A percentile compares a stretch with the other conserved stretches of the same genome.
Evolutionary conservation across 345 rosid genomes (phyloP).

Genomic region (Linum tenue): DNA sequence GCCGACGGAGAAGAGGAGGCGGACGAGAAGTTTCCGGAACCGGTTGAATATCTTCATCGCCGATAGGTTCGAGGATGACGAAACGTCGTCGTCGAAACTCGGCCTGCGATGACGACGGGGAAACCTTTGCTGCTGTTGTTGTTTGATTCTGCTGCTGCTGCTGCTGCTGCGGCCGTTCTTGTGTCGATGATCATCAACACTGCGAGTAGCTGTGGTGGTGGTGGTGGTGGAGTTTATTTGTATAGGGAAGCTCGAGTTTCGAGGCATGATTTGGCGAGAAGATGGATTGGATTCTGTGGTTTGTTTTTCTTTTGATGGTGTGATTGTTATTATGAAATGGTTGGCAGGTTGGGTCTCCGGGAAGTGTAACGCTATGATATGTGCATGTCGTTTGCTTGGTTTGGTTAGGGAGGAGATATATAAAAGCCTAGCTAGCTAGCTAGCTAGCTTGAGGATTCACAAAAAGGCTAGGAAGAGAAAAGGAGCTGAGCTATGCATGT

Average conservation of each 20-base stretch:
- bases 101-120: no score
- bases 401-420: no score
- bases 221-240: conserved; percentile 21
- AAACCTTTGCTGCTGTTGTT: no score
- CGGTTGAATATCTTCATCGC: conserved; percentile 69
- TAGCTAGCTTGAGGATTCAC: neutral
- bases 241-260: conserved; percentile 36
- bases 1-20: conserved; percentile 42
- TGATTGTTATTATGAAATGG: conserved; percentile 14
- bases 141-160: no score
- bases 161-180: no score
- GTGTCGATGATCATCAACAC: no score
- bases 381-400: conserved; percentile 29
- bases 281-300: no score
- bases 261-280: conserved; percentile 9
- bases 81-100: no score
- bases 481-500: neutral
- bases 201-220: neutral
- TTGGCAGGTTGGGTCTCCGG: conserved; percentile 28
- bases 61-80: conserved; percentile 15
- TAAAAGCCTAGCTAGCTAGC: no score
- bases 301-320: conserved; percentile 11
- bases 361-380: conserved; percentile 43
- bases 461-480: neutral
- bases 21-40: conserved; percentile 54